These are phyloP conservation scores for Dryas drummondii DNA, from an alignment of 306 rosid species.

Conservation along the genomic window DNA sequence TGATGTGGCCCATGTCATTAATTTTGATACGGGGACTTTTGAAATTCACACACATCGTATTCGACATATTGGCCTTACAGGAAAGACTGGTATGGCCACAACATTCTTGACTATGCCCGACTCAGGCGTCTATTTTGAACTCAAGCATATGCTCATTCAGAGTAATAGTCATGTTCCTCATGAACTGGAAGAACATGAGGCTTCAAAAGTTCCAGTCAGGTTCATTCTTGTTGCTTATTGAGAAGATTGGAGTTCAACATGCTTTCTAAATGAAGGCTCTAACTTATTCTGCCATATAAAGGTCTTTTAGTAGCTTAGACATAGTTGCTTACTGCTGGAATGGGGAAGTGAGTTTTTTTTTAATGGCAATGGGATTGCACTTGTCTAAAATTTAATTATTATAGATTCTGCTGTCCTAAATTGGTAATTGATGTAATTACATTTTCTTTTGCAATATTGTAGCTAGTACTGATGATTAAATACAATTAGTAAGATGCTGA, in stretches of 20 bases:
- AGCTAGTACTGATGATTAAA: background rate
- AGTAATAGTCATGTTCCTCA: slow-evolving; percentile 86
- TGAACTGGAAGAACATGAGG: slow-evolving; percentile 87
- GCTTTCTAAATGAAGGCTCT: background rate
- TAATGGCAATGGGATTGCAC: background rate
- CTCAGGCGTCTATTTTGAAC: slow-evolving; percentile 78
- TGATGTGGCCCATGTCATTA: slow-evolving; percentile 86
- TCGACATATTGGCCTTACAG: slow-evolving; percentile 87
- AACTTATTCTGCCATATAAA: background rate
- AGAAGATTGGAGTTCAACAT: slow-evolving; percentile 17
- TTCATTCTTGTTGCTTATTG: slow-evolving; percentile 74
- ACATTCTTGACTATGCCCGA: slow-evolving; percentile 78
- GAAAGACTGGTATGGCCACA: slow-evolving; percentile 84
- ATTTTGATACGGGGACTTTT: slow-evolving; percentile 82
- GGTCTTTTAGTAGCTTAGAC: background rate
- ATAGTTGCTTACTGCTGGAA: slow-evolving; percentile 15
- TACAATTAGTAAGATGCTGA: background rate
- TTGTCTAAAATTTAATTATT: background rate
- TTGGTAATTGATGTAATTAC: background rate
- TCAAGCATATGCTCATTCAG: slow-evolving; percentile 87
- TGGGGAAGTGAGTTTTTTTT: slow-evolving; percentile 15
- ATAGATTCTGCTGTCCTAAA: background rate
- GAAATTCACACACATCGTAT: slow-evolving; percentile 92
- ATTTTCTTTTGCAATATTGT: background rate
- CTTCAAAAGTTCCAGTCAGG: slow-evolving; percentile 91